Conservation (phyloP, 1,139 yeast species). For the Kurtzmaniella natalensis region DNA sequence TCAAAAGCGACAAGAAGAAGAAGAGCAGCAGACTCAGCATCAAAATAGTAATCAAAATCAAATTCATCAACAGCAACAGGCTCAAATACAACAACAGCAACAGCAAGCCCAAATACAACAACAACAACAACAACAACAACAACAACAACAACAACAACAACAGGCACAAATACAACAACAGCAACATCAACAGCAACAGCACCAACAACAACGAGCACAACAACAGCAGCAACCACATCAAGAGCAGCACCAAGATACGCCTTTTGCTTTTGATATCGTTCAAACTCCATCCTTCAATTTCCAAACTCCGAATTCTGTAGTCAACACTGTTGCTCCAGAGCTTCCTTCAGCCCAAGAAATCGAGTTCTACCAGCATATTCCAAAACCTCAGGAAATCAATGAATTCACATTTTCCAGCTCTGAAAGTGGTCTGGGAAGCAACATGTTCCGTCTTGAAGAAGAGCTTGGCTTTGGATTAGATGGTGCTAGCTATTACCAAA, state of each 20-base stretch:
- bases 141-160: conserved; percentile 10
- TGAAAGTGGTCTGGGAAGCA: conserved; percentile 8
- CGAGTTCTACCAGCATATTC: conserved; percentile 35
- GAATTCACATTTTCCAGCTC: conserved; percentile 30
- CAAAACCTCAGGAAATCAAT: conserved; percentile 46
- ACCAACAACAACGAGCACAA: conserved; percentile 7
- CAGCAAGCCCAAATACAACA: conserved; percentile 8
- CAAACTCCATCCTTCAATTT: conserved; percentile 9
- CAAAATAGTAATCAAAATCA: conserved; percentile 6
- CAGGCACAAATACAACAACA: conserved; percentile 10
- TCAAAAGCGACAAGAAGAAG: conserved; percentile 25
- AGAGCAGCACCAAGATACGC: not conserved
- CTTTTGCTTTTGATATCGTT: conserved; percentile 6
- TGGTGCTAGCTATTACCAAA: conserved; percentile 27
- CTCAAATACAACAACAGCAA: conserved; percentile 6
- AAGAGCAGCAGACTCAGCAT: conserved; percentile 13
- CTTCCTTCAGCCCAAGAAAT: conserved; percentile 17
- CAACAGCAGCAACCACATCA: not conserved
- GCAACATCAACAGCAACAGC: conserved; percentile 11
- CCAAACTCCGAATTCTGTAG: conserved; percentile 22
- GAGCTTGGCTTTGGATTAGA: conserved; percentile 47
- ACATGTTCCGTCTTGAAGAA: conserved; percentile 38
- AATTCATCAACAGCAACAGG: conserved; percentile 8
- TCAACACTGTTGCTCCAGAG: conserved; percentile 26
- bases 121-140: conserved; percentile 12